Evolutionary conservation across 306 rosid species (phyloP).

Genomic region (Pyrus betulifolia): DNA sequence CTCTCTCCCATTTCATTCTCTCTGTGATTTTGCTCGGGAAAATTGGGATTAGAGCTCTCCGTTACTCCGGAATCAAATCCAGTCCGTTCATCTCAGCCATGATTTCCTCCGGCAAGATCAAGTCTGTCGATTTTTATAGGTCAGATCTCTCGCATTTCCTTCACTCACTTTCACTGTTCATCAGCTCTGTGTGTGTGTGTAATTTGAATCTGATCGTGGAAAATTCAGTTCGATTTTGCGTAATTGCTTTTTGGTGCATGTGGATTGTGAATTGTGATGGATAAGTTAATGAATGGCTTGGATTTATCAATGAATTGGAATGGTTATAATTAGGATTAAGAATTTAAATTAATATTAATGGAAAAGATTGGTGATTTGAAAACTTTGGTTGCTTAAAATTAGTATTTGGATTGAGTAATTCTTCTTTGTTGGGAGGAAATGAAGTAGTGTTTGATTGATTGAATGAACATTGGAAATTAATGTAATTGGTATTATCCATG

Average conservation of each 20-base stretch:
- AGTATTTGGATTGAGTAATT: background rate
- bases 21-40: background rate
- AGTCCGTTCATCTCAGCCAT: conserved; percentile 28
- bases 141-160: conserved; percentile 31
- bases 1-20: background rate
- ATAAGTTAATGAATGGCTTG: background rate
- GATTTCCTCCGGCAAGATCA: conserved; percentile 76
- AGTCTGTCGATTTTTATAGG: conserved; percentile 97
- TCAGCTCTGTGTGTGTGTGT: background rate
- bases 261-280: background rate
- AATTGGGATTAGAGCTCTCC: conserved; percentile 24
- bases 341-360: background rate
- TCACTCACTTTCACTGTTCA: background rate
- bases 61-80: background rate
- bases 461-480: background rate
- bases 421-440: background rate
- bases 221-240: background rate
- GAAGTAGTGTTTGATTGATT: background rate
- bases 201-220: background rate
- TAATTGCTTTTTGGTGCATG: background rate
- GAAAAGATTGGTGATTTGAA: background rate
- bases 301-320: background rate
- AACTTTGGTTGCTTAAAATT: background rate
- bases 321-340: background rate
- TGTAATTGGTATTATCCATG: background rate